Conservation (phyloP, 345 rosid species). For the Durio zibethinus region DNA sequence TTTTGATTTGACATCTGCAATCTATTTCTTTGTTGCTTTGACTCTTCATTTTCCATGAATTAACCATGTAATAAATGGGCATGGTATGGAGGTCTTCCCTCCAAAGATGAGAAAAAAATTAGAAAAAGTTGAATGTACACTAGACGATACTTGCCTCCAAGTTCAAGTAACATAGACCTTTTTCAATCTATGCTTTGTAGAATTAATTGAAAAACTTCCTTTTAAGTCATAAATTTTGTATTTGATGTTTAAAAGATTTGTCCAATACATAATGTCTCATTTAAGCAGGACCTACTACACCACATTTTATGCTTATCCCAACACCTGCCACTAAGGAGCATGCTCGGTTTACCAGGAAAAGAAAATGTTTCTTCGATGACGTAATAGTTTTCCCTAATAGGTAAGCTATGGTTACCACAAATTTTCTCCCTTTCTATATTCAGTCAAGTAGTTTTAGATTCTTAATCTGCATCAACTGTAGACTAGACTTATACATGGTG, state of each 20-base stretch:
- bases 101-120: background rate
- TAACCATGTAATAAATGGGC: background rate
- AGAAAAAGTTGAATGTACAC: background rate
- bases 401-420: slow-evolving; percentile 41
- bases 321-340: slow-evolving; percentile 68
- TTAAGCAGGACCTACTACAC: slow-evolving; percentile 42
- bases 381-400: slow-evolving; percentile 50
- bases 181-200: background rate
- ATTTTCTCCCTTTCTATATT: background rate
- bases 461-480: background rate
- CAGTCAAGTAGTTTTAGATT: background rate
- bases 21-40: background rate
- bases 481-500: background rate
- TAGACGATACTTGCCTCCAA: background rate
- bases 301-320: slow-evolving; percentile 40
- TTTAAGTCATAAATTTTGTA: background rate
- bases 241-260: background rate
- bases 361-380: slow-evolving; percentile 63
- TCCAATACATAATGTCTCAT: slow-evolving; percentile 2
- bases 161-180: background rate
- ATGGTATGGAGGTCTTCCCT: background rate
- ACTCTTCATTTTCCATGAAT: background rate
- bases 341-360: slow-evolving; percentile 41
- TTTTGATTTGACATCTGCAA: background rate
- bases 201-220: background rate